These are phyloP conservation scores for Afroboletus lepidellus DNA, from an alignment of 1,284 basidiomycete genomes.

Conservation along the genomic window DNA sequence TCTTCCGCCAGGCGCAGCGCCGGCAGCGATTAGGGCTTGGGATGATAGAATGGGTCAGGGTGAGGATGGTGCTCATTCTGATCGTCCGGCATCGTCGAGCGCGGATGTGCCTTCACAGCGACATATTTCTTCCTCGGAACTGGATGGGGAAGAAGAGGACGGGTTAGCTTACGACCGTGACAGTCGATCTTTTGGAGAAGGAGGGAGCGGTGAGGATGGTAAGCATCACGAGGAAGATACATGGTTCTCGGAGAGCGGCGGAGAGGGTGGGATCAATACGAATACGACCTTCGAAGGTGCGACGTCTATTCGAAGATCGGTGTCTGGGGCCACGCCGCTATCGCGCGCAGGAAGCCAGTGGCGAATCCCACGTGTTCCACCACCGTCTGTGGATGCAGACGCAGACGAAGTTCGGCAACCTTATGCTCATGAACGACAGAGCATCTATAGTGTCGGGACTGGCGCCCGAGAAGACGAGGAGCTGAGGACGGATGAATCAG, in stretches of 20 bases:
- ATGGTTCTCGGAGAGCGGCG: constrained; percentile 11
- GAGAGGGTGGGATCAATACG: constrained; percentile 5
- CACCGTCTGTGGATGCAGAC: constrained; percentile 26
- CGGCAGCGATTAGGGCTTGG: constrained; percentile 33
- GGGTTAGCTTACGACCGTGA: constrained; percentile 27
- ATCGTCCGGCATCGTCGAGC: constrained; percentile 36
- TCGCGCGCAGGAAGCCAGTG: constrained; percentile 25
- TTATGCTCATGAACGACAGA: constrained; percentile 2
- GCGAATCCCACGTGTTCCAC: constrained; percentile 29
- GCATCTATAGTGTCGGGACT: neutral
- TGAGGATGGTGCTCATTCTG: constrained; percentile 37
- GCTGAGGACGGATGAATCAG: constrained; percentile 14
- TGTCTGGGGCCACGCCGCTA: constrained; percentile 11
- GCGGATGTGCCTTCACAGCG: constrained; percentile 32
- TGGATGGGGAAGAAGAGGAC: constrained; percentile 33
- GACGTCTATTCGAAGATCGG: constrained; percentile 9
- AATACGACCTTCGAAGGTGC: neutral
- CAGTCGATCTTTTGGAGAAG: constrained; percentile 5
- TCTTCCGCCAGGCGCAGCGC: constrained; percentile 38
- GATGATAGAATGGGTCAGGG: constrained; percentile 32
- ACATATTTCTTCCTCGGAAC: constrained; percentile 36
- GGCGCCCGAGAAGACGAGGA: constrained; percentile 13
- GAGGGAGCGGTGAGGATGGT: constrained; percentile 6
- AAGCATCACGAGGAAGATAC: constrained; percentile 17
- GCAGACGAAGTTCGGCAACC: neutral